Base-by-base conservation (phyloP, 345 rosid species). In the Lenwebbia sp. region DNA sequence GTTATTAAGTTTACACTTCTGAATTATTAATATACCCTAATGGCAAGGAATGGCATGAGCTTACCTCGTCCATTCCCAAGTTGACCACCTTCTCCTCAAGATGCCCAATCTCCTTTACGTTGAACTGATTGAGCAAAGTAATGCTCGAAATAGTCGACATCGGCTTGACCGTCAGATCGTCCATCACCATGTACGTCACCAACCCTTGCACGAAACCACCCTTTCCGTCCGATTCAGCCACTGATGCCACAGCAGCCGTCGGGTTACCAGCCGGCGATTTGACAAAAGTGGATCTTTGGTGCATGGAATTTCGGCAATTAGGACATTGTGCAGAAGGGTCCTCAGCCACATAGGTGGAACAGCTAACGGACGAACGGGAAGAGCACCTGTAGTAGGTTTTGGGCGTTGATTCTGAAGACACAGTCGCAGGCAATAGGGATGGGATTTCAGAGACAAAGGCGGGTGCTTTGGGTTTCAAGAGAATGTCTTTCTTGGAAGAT, bases 181-280 rank as follows among this genome's bases (percentile, higher is more conserved):
- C 92, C 88, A 76, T 91, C 56, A 91, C 87, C 92, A 89, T 90
- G 54, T 89, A 90, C 0, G 90, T 87, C 4, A 88, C 86, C 49
- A 82, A 60, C 0, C 88, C 91, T 55, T 89, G 90, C 51, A 88
- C 91, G 54, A 56, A 90, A 4, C 92, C 93, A 47, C 70, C 91
- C 33, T 75, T 26, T 0, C n/a, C 12, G 3, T 58, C 13, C 1
- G 6, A 60, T 28, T 13, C 74, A 60, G 37, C 37, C 28, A 37
- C 85, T 13, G 74, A 60, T 28, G 74, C 37, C 10, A 37, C 74
- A 6, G 74, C 17, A n/a, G 14, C 21, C 74, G 37, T 2, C 21
- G n/a, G n/a, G n/a, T n/a, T n/a, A n/a, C n/a, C n/a, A n/a, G 6
- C 37, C 21, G 3, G 19, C 6, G 74, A 6, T 60, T 60, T 6